Conservation (phyloP, 2,329 filamentous ascomycete genomes). For the Lojkania enalia region DNA sequence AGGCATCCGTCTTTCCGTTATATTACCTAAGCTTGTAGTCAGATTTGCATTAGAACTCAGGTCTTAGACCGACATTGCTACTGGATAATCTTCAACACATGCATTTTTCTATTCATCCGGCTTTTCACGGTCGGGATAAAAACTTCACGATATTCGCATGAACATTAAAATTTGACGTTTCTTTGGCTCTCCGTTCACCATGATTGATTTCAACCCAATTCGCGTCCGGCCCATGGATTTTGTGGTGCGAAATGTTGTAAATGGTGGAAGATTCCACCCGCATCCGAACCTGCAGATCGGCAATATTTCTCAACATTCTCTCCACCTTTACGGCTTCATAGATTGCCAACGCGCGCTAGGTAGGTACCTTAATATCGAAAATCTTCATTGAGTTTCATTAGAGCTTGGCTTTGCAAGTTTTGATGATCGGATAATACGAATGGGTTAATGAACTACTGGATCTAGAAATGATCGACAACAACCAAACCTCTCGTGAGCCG, state of each 20-base stretch:
- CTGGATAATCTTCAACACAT: not conserved
- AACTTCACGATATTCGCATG: not conserved
- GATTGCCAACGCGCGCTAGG: not conserved
- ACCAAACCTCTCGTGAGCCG: not conserved
- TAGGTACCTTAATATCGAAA: conserved; percentile 1
- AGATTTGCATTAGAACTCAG: not conserved
- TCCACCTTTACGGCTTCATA: not conserved
- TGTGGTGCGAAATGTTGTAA: no score
- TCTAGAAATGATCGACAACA: not conserved
- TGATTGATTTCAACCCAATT: not conserved
- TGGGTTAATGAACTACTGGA: not conserved
- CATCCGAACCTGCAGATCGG: not conserved
- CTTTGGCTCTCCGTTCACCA: not conserved
- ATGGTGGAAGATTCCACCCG: not conserved
- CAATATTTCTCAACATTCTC: not conserved
- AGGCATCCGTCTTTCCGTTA: conserved; percentile 61
- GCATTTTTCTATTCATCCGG: not conserved
- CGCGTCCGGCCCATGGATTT: no score
- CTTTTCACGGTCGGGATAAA: not conserved
- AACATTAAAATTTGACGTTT: no score
- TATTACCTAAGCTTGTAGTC: conserved; percentile 47
- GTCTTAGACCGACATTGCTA: no score
- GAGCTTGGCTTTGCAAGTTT: not conserved
- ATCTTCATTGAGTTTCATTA: not conserved
- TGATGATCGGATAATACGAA: not conserved